Percentiles rank a stretch among this genome's conserved stretches.
Evolutionary conservation across 257 asterid genomes (phyloP).

Genomic region (Plectranthus barbatus): DNA sequence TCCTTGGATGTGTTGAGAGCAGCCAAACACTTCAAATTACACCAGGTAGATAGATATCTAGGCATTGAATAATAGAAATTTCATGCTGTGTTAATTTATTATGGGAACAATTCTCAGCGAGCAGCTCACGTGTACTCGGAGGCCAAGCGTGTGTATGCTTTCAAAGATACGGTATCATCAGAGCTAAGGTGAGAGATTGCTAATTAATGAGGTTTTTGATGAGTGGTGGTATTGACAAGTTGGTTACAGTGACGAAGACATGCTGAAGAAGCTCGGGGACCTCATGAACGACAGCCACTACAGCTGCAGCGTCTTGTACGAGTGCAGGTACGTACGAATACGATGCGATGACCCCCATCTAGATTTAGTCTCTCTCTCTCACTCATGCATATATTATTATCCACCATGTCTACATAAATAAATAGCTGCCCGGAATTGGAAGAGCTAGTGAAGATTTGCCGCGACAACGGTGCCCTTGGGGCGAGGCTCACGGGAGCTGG

Average conservation of each 20-base stretch:
- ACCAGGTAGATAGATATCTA: too few species aligned
- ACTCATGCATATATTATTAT: too few species aligned
- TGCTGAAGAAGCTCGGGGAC: conserved; percentile 80
- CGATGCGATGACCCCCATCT: too few species aligned
- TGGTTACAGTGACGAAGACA: conserved; percentile 66
- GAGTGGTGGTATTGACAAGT: too few species aligned
- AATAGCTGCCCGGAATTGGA: conserved; percentile 86
- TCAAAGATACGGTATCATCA: conserved; percentile 74
- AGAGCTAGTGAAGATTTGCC: conserved; percentile 66
- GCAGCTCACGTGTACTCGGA: conserved; percentile 93
- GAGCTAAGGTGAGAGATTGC: conserved; percentile 57
- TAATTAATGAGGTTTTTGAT: too few species aligned
- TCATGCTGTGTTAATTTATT: too few species aligned
- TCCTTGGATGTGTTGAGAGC: conserved; percentile 79
- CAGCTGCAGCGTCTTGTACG: conserved; percentile 87
- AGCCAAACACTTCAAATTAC: conserved; percentile 71
- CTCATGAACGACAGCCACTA: conserved; percentile 93
- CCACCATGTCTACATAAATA: too few species aligned
- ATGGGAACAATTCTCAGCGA: conserved; percentile 40
- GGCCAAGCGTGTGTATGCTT: conserved; percentile 84
- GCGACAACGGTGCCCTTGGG: conserved; percentile 84
- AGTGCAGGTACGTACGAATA: conserved; percentile 98
- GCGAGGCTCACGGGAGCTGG: conserved; percentile 99
- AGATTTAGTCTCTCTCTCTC: too few species aligned
- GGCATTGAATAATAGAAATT: too few species aligned